These are phyloP conservation scores for Rhynchospora pubera DNA, from an alignment of 176 grass and related monocot species.

Conservation along the genomic window DNA sequence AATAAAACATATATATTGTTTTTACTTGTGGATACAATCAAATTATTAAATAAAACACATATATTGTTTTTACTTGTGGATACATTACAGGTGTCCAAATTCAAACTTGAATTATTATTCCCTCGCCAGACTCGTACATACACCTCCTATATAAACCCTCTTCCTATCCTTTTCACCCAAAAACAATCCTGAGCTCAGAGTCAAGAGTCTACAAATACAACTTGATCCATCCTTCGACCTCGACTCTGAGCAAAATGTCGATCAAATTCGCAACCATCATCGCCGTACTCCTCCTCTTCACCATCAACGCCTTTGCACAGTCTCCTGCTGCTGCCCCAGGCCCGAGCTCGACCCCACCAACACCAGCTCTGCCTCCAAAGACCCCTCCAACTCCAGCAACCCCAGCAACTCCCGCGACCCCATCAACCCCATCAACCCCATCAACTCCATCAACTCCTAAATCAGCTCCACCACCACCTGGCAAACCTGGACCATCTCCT, in stretches of 20 bases:
- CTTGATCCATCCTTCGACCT: background rate
- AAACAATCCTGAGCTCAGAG: background rate
- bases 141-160: background rate
- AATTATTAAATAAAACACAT: too few species aligned
- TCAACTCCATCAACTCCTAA: background rate
- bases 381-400: background rate
- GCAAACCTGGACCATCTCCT: background rate
- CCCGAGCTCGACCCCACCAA: background rate
- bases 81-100: background rate
- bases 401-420: background rate
- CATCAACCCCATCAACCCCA: background rate
- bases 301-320: background rate
- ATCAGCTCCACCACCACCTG: background rate
- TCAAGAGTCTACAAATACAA: background rate
- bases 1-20: too few species aligned
- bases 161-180: background rate
- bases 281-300: constrained; percentile 2
- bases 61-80: background rate
- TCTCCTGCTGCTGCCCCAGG: background rate
- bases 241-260: constrained; percentile 21
- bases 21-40: too few species aligned
- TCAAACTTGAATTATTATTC: background rate
- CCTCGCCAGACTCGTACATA: background rate
- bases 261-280: background rate
- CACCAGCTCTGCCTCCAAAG: background rate